Base-by-base conservation (phyloP, 805 yeast species). In the Barnettozyma vustinii region DNA sequence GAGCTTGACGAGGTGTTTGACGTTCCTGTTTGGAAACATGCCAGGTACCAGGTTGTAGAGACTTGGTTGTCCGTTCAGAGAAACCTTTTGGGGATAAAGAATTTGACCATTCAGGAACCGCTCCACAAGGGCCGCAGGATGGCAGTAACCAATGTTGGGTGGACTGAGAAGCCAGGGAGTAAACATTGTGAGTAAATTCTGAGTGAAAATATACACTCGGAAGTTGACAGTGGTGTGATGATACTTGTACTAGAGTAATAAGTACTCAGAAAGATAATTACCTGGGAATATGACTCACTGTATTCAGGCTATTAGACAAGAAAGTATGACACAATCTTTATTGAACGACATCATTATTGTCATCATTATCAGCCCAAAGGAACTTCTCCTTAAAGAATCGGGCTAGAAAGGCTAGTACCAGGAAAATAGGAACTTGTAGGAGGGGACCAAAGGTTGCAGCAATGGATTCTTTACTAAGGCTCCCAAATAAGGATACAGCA, bases 391-490 rank as follows among this genome's bases (percentile, higher is more conserved):
- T 37, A 26, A 71, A 64, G 53, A 60, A 66, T 51, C 56, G 64
- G 8, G 76, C 71, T 6, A 71, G 65, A 52, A 68, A 64, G 6
- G 72, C 59, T 26, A 75, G 52, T 0, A 64, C 19, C 47, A 75
- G 53, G 36, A 79, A 63, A 7, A 79, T 70, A 5, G 84, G 84
- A 9, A 79, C 79, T 54, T 79, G 84, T 15, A 79, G 56, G 35
- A 79, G 64, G 0, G 83, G 83, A 2, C 83, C 83, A 57, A 79
- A 75, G 0, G 83, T 77, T 2, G 83, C 77, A 5, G 84, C 84
- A 40, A 79, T 68, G 1, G 82, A 73, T 56, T 78, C 74, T 45
- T 74, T 69, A 49, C 79, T 72, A 1, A 74, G 76, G 23, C 69
- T 62, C 0, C 84, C 84, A 61, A 75, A 79, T 10, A 76, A 53